Percentiles rank a stretch among this genome's conserved stretches.
These are phyloP conservation scores for Senna tora DNA, from an alignment of 306 rosid genomes.

Conservation along the genomic window DNA sequence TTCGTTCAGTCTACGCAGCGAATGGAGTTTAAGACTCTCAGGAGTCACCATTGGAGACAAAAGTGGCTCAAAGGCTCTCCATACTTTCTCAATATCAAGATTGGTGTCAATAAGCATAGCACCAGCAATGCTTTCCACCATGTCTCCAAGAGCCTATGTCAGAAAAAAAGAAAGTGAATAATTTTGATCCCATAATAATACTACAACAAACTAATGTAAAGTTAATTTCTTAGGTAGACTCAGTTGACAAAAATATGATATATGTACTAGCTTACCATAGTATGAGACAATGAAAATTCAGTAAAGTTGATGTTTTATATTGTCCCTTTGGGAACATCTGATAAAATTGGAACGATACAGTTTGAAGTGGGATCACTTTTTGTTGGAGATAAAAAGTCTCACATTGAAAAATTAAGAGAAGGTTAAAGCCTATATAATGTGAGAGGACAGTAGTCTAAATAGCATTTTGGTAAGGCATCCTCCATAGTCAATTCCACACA, in stretches of 20 bases:
- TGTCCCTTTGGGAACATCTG: too few relatives aligned
- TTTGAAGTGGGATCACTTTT: too few relatives aligned
- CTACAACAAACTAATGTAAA: neutral
- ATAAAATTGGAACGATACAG: too few relatives aligned
- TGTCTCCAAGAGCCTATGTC: constrained; percentile 68
- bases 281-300: too few relatives aligned
- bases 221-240: neutral
- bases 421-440: too few relatives aligned
- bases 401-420: too few relatives aligned
- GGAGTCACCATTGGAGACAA: constrained; percentile 76
- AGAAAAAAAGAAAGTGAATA: neutral
- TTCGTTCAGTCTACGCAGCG: constrained; percentile 57
- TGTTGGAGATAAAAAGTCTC: too few relatives aligned
- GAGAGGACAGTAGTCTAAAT: too few relatives aligned
- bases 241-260: neutral
- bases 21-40: constrained; percentile 64
- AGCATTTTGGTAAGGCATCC: too few relatives aligned
- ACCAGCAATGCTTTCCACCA: constrained; percentile 76
- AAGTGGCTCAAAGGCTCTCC: constrained; percentile 65
- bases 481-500: too few relatives aligned
- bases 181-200: constrained; percentile 3
- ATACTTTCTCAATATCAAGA: constrained; percentile 64
- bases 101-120: constrained; percentile 64
- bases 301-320: too few relatives aligned
- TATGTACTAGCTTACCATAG: too few relatives aligned